These are phyloP conservation scores for Komagataella ulmi DNA, from an alignment of 805 yeast genomes.

Conservation along the genomic window DNA sequence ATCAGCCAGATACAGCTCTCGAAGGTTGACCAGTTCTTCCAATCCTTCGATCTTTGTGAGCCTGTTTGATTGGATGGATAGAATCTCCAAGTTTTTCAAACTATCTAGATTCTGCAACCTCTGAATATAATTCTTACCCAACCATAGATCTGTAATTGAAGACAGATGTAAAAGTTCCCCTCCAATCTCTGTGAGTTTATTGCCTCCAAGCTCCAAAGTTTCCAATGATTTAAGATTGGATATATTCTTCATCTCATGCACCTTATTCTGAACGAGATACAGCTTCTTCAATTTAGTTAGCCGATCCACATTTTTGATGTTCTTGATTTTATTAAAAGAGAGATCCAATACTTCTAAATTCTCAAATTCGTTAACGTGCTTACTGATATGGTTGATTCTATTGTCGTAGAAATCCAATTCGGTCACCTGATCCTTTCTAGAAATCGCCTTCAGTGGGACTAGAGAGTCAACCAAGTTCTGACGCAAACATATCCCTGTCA, in stretches of 20 bases:
- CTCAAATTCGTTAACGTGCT: conserved; percentile 45
- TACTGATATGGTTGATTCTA: conserved; percentile 74
- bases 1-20: conserved; percentile 81
- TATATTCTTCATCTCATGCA: conserved; percentile 56
- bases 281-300: conserved; percentile 51
- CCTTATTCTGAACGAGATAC: conserved; percentile 83
- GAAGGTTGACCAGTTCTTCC: conserved; percentile 55
- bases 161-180: conserved; percentile 43
- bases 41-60: conserved; percentile 72
- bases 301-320: conserved; percentile 64
- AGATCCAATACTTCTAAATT: conserved; percentile 57
- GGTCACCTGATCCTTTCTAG: conserved; percentile 38
- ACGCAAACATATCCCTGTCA: conserved; percentile 59
- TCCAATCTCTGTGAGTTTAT: conserved; percentile 43
- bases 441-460: conserved; percentile 47
- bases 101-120: conserved; percentile 48
- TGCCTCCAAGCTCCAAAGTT: conserved; percentile 87
- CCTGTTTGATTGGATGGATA: conserved; percentile 83
- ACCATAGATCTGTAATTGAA: conserved; percentile 69
- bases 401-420: conserved; percentile 89
- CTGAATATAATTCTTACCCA: conserved; percentile 75
- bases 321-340: conserved; percentile 80
- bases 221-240: conserved; percentile 40
- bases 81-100: conserved; percentile 50
- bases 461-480: conserved; percentile 74